These are phyloP conservation scores for Blakeslea trispora DNA, from an alignment of 371 early-diverging fungal species.

Conservation along the genomic window DNA sequence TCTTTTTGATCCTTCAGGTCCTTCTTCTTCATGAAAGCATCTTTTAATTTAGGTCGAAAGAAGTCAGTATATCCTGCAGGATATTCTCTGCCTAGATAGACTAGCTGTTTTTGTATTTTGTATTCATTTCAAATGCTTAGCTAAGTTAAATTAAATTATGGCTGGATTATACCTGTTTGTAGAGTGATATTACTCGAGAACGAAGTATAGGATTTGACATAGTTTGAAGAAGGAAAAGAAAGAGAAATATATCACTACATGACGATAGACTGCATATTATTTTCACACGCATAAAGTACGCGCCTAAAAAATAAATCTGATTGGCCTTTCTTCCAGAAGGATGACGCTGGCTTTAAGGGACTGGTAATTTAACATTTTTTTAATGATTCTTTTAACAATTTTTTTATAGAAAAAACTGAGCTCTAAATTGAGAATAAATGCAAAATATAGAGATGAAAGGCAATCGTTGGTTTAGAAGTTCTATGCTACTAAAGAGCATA, in stretches of 20 bases:
- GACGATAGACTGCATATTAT: background rate
- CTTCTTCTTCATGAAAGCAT: conserved; percentile 67
- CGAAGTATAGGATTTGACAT: conserved; percentile 3
- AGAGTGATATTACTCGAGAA: conserved; percentile 19
- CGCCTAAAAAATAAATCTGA: background rate
- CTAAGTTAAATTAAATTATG: background rate
- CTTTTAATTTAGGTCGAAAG: conserved; percentile 62
- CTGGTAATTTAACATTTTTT: background rate
- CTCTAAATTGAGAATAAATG: too few relatives aligned
- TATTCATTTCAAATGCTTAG: background rate
- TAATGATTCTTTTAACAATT: background rate
- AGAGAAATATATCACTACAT: background rate
- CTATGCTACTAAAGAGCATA: too few relatives aligned
- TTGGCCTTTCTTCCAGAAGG: background rate
- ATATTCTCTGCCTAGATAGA: conserved; percentile 64
- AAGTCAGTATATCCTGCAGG: conserved; percentile 57
- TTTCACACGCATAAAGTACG: background rate
- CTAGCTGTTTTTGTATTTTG: conserved; percentile 53
- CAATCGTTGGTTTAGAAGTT: too few relatives aligned
- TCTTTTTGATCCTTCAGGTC: conserved; percentile 56
- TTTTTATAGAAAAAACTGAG: too few relatives aligned
- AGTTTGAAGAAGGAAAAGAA: background rate
- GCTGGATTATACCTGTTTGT: conserved; percentile 9
- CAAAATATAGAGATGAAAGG: too few relatives aligned
- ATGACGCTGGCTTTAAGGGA: background rate